A percentile compares a stretch with the other conserved stretches of the same genome.
These are phyloP conservation scores for Acacia confusa DNA, from an alignment of 306 rosid species.

Conservation along the genomic window DNA sequence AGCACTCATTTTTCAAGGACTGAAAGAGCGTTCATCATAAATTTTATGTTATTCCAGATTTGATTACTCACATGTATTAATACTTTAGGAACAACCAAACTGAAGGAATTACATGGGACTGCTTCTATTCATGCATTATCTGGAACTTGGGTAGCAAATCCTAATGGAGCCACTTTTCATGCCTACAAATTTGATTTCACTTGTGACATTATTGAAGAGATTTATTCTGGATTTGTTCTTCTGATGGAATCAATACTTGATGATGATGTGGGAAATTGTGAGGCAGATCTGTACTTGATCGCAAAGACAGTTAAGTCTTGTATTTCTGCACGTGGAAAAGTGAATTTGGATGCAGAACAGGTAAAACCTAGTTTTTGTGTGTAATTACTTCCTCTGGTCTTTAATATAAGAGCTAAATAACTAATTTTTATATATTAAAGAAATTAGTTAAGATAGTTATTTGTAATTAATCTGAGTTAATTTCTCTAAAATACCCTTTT, in stretches of 20 bases:
- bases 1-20: neutral
- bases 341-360: constrained; percentile 58
- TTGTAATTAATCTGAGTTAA: too few species aligned
- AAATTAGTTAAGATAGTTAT: too few species aligned
- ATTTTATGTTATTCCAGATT: neutral
- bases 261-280: constrained; percentile 58
- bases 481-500: too few species aligned
- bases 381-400: neutral
- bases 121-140: constrained; percentile 43
- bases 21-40: neutral
- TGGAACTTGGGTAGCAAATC: constrained; percentile 59
- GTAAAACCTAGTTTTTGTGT: constrained; percentile 38
- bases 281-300: constrained; percentile 55
- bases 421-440: too few species aligned
- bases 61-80: neutral
- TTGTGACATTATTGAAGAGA: constrained; percentile 46
- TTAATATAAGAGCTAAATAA: too few species aligned
- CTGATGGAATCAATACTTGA: constrained; percentile 59
- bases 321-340: constrained; percentile 52
- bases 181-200: constrained; percentile 65
- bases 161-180: constrained; percentile 46
- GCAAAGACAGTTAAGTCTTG: constrained; percentile 55
- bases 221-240: constrained; percentile 60
- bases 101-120: constrained; percentile 74
- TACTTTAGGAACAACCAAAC: constrained; percentile 60